Conservation (phyloP, 768 basidiomycete genomes). For the Floccularia luteovirens region DNA sequence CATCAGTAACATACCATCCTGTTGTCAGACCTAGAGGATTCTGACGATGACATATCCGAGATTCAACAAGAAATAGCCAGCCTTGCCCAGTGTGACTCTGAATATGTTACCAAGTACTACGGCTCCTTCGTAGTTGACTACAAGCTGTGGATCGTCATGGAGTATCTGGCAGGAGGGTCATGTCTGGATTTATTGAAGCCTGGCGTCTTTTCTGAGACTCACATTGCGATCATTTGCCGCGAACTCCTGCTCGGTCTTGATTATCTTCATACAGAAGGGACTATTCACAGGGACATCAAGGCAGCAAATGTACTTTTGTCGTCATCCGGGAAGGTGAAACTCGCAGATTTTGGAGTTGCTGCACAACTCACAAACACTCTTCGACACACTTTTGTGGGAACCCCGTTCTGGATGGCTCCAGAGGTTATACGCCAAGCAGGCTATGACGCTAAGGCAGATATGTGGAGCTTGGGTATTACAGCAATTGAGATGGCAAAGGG, state of each 20-base stretch:
- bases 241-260: slow-evolving; percentile 91
- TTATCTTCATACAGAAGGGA: slow-evolving; percentile 93
- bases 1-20: background rate
- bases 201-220: slow-evolving; percentile 83
- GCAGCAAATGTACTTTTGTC: slow-evolving; percentile 94
- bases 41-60: slow-evolving; percentile 97
- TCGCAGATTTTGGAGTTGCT: slow-evolving; percentile 98
- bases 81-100: slow-evolving; percentile 91
- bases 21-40: slow-evolving; percentile 83
- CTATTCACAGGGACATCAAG: slow-evolving; percentile 98
- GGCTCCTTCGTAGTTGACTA: slow-evolving; percentile 95
- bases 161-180: slow-evolving; percentile 97
- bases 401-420: slow-evolving; percentile 98
- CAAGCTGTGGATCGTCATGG: slow-evolving; percentile 99
- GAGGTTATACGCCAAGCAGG: slow-evolving; percentile 97
- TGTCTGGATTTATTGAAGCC: slow-evolving; percentile 94
- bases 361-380: slow-evolving; percentile 93
- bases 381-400: slow-evolving; percentile 96
- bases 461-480: slow-evolving; percentile 98
- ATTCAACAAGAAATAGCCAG: slow-evolving; percentile 99
- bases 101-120: slow-evolving; percentile 94
- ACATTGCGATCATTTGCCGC: slow-evolving; percentile 92
- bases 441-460: slow-evolving; percentile 92
- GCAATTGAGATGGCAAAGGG: slow-evolving; percentile 98
- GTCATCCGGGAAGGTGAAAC: slow-evolving; percentile 88